phyloP scores from a whole-genome alignment of 179 eudicot genomes.

The Nepenthes alata region DNA sequence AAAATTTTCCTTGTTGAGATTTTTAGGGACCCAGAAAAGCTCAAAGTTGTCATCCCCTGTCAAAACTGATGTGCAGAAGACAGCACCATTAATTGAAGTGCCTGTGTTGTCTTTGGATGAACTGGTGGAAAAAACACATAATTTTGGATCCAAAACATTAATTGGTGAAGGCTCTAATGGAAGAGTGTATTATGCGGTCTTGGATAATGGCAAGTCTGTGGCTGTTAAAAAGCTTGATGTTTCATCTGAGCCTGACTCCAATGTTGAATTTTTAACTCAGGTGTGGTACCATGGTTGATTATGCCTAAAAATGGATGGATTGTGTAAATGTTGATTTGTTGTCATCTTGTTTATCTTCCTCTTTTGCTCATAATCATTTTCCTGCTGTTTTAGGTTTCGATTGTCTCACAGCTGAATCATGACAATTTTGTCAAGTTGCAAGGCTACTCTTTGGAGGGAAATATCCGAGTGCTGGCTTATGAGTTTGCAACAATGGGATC shows the following conservation, averaged over 20 bases:
- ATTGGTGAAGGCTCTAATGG: conserved; percentile 72
- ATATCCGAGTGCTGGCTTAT: conserved; percentile 35
- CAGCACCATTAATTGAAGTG: conserved; percentile 35
- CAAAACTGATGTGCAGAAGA: conserved; percentile 37
- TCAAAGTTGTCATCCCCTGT: conserved; percentile 25
- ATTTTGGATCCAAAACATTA: conserved; percentile 49
- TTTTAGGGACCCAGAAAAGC: conserved; percentile 27
- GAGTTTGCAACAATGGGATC: conserved; percentile 50
- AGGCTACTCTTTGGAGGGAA: conserved; percentile 41
- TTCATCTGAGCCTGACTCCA: conserved; percentile 39
- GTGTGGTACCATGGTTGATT: conserved; percentile 11
- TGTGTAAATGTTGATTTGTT: background rate
- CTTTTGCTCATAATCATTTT: background rate
- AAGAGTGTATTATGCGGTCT: conserved; percentile 43
- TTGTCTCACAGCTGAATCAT: conserved; percentile 32
- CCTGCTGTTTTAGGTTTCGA: conserved; percentile 23
- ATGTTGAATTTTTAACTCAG: conserved; percentile 46
- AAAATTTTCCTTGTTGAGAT: background rate
- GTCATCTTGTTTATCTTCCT: background rate
- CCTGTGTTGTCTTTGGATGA: conserved; percentile 43
- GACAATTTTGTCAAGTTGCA: conserved; percentile 37
- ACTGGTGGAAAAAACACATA: conserved; percentile 39
- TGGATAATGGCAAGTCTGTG: conserved; percentile 38
- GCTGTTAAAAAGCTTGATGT: conserved; percentile 56
- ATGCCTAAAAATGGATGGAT: background rate